Evolutionary conservation across 2,329 filamentous ascomycete genomes (phyloP), one percentile per base, ranked within the genome.

Genomic region (Chaetomiaceae sp.): DNA sequence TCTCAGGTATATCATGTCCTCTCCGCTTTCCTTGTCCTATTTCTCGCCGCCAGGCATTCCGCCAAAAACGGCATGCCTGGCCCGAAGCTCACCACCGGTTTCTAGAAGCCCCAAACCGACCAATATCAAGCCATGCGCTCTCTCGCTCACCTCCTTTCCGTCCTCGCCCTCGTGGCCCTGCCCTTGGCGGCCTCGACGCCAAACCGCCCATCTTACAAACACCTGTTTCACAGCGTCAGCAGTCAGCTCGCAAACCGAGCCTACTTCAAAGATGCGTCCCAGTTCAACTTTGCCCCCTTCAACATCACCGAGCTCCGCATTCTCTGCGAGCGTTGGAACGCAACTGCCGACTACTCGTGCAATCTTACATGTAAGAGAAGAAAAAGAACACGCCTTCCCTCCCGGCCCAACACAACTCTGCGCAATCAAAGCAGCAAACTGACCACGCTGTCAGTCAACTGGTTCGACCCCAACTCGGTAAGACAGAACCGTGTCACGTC

Each of bases 381-480:
- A 9, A 23, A 10, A 36, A 4, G 5, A 10, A 20, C 41, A 33
- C 5, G 4, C 38, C 13, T 7, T 13, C 13, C 21, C 23, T 11
- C 18, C 1, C 11, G n/a, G n/a, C 34, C 11, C n/a, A 41, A n/a
- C 21, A 25, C 20, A 41, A 41, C 9, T n/a, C 38, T 29, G 23
- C 21, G n/a, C 23, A n/a, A 29, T 16, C n/a, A 29, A n/a, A n/a
- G n/a, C n/a, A n/a, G n/a, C n/a, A n/a, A n/a, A 47, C 38, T 47
- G 23, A 57, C 40, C 23, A 1, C 10, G 23, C n/a, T 27, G 25
- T 5, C 23, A 66, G 64, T 65, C 53, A 40, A 60, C 40, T 65
- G 62, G 64, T 59, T 58, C 40, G 64, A 66, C 53, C 64, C 64
- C 32, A 66, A 66, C 57, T 65, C 64, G 2, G 63, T 63, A 36